Evolutionary conservation across 2,329 filamentous ascomycete species (phyloP), one percentile per base, ranked within the genome.

Genomic region (Graphilbum ipis-grandicollis): DNA sequence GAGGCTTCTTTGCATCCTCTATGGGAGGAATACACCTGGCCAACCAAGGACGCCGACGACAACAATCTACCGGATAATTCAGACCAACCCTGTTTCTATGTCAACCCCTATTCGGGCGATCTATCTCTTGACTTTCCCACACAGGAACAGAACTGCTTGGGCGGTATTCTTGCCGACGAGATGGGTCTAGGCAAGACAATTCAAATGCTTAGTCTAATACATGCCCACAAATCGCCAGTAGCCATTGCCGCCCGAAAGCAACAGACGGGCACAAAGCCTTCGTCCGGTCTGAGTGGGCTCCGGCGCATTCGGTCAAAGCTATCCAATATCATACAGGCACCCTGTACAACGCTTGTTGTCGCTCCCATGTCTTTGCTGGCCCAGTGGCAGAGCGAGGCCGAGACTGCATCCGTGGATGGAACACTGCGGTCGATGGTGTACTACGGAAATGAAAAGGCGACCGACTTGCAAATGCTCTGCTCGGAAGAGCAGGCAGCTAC

Each of bases 141-240:
- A 3, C 90, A 98, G 52, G 84, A 96, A 49, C 90, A 96, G 51
- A 83, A 92, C 52, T 98, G 90, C 46, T 63, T 93, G 0, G 90
- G 90, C 32, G 90, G 90, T 6, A 82, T 98, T 39, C 62, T 98
- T 31, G 90, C 90, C 9, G 90, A 98, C 49, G 81, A 96, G 56
- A 98, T 98, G 90, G 90, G 90, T 33, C 64, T 98, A 2, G 90
- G 90, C 25, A 98, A 98, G 60, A 98, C 90, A 0, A 96, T 98
- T 37, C 88, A 98, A 52, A 96, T 98, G 85, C 71, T 98, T 43
- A 90, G 84, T 56, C 62, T 98, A 35, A 71, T 98, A 5, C 90
- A 98, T 52, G 73, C 82, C 0, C 82, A 96, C 52, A 74, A 71
- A 43, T 77, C 74, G 4, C 65, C 77, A 18, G 51, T 62, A 13